Evolutionary conservation across 1,139 yeast genomes (phyloP).

Genomic region (Debaryomyces fabryi): DNA sequence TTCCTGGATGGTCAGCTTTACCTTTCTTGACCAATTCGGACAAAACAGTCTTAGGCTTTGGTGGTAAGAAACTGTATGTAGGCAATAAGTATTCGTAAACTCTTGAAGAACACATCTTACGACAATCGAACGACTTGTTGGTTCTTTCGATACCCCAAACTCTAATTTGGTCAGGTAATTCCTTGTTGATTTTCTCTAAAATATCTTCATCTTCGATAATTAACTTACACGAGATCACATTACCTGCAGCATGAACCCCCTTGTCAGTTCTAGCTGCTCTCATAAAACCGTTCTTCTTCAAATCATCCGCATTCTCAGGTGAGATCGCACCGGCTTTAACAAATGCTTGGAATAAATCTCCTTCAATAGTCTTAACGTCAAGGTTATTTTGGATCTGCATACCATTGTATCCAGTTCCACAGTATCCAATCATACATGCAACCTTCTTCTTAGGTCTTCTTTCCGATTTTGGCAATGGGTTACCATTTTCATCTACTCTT

Average conservation of each 20-base stretch:
- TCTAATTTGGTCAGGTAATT: conserved; percentile 82
- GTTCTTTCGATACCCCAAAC: conserved; percentile 93
- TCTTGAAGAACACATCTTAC: conserved; percentile 93
- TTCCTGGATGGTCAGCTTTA: conserved; percentile 57
- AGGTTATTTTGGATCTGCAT: conserved; percentile 88
- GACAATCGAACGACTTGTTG: conserved; percentile 89
- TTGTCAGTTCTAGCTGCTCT: conserved; percentile 98
- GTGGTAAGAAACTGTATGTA: conserved; percentile 84
- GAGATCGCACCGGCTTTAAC: conserved; percentile 90
- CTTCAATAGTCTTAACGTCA: conserved; percentile 89
- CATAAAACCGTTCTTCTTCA: conserved; percentile 88
- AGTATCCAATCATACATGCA: conserved; percentile 91
- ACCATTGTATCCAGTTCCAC: conserved; percentile 98
- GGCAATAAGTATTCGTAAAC: conserved; percentile 93
- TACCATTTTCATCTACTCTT: conserved; percentile 61
- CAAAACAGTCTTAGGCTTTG: conserved; percentile 74
- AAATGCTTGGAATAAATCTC: conserved; percentile 83
- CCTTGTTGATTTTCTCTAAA: conserved; percentile 67
- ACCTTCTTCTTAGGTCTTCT: conserved; percentile 83
- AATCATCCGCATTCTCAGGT: conserved; percentile 83
- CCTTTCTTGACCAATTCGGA: conserved; percentile 61
- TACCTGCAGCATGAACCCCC: conserved; percentile 99
- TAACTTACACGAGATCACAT: conserved; percentile 83
- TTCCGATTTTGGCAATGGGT: conserved; percentile 59
- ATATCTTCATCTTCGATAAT: conserved; percentile 87